Evolutionary conservation across 2,329 filamentous ascomycete species (phyloP).

Genomic region (Exophiala bonariae): DNA sequence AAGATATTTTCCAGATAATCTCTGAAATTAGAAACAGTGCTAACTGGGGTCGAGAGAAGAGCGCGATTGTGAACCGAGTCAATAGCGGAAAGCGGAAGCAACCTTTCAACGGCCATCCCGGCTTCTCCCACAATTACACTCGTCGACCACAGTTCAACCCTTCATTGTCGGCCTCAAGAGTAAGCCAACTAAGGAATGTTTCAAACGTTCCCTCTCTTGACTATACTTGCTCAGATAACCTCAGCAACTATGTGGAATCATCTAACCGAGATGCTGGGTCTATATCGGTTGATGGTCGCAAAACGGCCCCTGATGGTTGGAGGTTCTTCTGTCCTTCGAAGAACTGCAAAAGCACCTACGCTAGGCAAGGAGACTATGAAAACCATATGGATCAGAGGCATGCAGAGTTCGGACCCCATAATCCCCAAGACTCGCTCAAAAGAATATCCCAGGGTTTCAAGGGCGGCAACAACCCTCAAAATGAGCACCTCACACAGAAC

Average conservation of each 20-base stretch:
- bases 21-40: background rate
- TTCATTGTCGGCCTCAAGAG: too few relatives aligned
- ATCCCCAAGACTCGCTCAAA: constrained; percentile 5
- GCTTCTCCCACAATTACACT: too few relatives aligned
- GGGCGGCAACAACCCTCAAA: too few relatives aligned
- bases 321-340: constrained; percentile 15
- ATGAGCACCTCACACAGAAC: too few relatives aligned
- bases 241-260: background rate
- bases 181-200: too few relatives aligned
- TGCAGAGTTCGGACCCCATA: constrained; percentile 5
- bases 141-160: too few relatives aligned
- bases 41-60: background rate
- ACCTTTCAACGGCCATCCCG: too few relatives aligned
- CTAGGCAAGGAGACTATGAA: constrained; percentile 13
- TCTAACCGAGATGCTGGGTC: background rate
- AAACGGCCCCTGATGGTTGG: constrained; percentile 12
- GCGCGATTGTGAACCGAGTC: background rate
- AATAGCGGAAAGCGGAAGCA: background rate
- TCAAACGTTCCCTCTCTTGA: background rate
- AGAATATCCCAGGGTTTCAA: background rate
- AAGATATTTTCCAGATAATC: constrained; percentile 1
- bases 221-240: background rate
- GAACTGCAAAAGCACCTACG: constrained; percentile 17
- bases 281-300: constrained; percentile 3
- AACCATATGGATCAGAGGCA: constrained; percentile 17